Base-by-base conservation (phyloP, 73 alveolate species). In the Paraurostyla sp. region DNA sequence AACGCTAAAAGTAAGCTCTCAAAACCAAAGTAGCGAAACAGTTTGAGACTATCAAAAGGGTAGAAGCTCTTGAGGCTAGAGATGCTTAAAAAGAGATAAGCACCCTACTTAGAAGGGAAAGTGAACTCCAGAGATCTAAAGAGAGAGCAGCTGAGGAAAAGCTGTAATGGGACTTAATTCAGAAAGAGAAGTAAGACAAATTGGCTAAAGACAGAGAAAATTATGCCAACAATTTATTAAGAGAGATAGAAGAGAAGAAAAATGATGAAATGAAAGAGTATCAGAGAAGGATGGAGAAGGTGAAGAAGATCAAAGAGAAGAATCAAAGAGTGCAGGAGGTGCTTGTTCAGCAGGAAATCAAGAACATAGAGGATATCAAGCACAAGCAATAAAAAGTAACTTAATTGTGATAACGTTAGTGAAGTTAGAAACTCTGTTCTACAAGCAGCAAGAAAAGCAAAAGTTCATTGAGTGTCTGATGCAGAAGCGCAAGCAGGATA, bases 341-440 rank as follows among this genome's bases (percentile, higher is more conserved):
- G 4, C 2, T 65, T 56, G 25, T 38, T 33, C 35, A 65, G 13
- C 41, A 65, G 35, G 60, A 65, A 30, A 35, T 40, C 4, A 65
- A 38, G 23, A 38, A 65, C 42, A 56, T 65, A 32, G 58, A 65
- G 13, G 9, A 32, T 7, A 9, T 65, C 36, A 38, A 65, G 23
- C 25, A 65, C 23, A 65, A 65, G 41, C 25, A 65, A 65, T 1
- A 1, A 38, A 65, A 65, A 22, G 82, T 65, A 65, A 65, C 43
- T 22, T 18, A 7, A 22, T 38, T 65, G n/a, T 35, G 29, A 16
- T 36, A 38, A 40, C 18, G 20, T 4, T 65, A 65, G 11, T 35
- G 41, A 65, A 65, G 82, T 65, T 65, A 65, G 82, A 65, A 40
- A 65, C 60, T 1, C 41, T 65, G 82, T 65, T 65, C 41, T 35